phyloP scores from a whole-genome alignment of 169 alveolate genomes.

The Ichthyophthirius multifiliis region DNA sequence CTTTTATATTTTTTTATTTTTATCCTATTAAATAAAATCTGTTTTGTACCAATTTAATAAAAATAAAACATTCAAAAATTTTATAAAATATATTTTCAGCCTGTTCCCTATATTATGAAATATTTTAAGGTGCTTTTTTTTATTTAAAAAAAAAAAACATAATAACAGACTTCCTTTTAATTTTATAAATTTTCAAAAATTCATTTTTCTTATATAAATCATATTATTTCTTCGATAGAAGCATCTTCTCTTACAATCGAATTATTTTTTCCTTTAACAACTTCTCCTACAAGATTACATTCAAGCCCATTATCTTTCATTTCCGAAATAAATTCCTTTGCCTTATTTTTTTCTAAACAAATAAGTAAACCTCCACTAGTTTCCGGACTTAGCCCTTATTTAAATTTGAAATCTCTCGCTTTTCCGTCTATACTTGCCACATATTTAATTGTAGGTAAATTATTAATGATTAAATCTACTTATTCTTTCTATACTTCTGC shows the following conservation, averaged over 20 bases:
- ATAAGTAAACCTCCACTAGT: conserved; percentile 85
- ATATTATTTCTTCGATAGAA: conserved; percentile 24
- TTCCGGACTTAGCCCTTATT: conserved; percentile 77
- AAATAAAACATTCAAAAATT: too few relatives aligned
- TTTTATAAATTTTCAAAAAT: too few relatives aligned
- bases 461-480: conserved; percentile 55
- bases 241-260: conserved; percentile 37
- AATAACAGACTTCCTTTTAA: too few relatives aligned
- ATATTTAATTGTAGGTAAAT: conserved; percentile 54
- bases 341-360: conserved; percentile 49
- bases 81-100: too few relatives aligned
- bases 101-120: too few relatives aligned
- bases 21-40: too few relatives aligned
- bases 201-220: too few relatives aligned
- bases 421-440: conserved; percentile 34
- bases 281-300: conserved; percentile 56
- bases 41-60: too few relatives aligned
- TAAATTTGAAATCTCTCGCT: conserved; percentile 43
- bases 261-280: conserved; percentile 48
- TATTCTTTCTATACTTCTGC: conserved; percentile 56
- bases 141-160: too few relatives aligned
- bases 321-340: conserved; percentile 54
- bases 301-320: conserved; percentile 48
- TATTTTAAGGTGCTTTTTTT: too few relatives aligned
- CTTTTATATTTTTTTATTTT: too few relatives aligned